Percentiles rank a stretch among this genome's conserved stretches.
Evolutionary conservation across 495 filamentous ascomycete genomes (phyloP).

Genomic region (Podospora australis): DNA sequence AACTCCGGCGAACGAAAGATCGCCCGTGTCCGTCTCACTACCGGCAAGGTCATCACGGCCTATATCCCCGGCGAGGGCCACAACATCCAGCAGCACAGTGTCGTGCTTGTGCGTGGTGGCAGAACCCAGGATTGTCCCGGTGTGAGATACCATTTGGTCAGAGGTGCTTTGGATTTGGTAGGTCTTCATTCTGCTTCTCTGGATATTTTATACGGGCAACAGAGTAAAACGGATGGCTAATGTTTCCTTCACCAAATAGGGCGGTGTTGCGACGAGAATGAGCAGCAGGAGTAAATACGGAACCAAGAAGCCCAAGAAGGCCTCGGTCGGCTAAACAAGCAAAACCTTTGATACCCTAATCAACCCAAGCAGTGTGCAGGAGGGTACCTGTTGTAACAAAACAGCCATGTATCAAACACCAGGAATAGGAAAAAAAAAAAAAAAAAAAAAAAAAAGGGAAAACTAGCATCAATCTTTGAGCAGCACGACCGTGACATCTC

Average conservation of each 20-base stretch:
- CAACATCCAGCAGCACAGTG: conserved; percentile 97
- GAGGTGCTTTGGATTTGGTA: conserved; percentile 92
- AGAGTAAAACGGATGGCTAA: too few relatives aligned
- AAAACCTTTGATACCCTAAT: background rate
- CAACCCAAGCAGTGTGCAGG: background rate
- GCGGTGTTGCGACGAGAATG: conserved; percentile 79
- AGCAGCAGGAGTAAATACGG: conserved; percentile 92
- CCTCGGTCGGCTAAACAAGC: conserved; percentile 34
- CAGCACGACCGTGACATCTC: too few relatives aligned
- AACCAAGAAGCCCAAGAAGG: conserved; percentile 94
- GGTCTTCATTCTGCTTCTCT: too few relatives aligned
- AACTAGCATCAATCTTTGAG: too few relatives aligned
- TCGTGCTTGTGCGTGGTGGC: conserved; percentile 88
- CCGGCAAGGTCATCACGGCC: conserved; percentile 74
- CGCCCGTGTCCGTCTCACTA: conserved; percentile 79
- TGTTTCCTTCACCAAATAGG: too few relatives aligned
- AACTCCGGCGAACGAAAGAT: conserved; percentile 95
- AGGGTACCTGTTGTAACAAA: background rate
- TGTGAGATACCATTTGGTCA: conserved; percentile 89
- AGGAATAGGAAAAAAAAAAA: too few relatives aligned
- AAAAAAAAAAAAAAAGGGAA: too few relatives aligned
- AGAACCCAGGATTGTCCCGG: conserved; percentile 94
- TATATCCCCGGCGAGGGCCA: conserved; percentile 98
- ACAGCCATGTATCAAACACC: background rate
- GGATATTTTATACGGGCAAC: too few relatives aligned